These are phyloP conservation scores for Verticillium zaregamsianum DNA, from an alignment of 2,329 filamentous ascomycete species.

Conservation along the genomic window DNA sequence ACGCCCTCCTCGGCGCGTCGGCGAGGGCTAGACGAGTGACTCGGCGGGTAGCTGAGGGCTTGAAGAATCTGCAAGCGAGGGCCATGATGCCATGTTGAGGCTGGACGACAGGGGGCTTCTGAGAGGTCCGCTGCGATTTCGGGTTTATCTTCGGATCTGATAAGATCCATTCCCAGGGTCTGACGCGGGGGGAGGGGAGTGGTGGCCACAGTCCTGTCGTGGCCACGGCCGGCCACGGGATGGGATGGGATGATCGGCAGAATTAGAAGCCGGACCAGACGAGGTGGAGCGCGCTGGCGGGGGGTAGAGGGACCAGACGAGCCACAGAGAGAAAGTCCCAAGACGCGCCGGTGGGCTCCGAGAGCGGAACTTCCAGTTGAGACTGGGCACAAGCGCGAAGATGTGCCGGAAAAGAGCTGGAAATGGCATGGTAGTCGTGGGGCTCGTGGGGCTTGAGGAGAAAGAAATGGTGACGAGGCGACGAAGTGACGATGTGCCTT, in stretches of 20 bases:
- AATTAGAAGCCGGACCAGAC: not conserved
- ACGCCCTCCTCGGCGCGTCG: not conserved
- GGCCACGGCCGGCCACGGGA: not conserved
- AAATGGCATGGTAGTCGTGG: not conserved
- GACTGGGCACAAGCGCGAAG: not conserved
- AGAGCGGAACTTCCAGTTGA: not conserved
- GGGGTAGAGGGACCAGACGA: not conserved
- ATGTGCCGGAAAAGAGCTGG: not conserved
- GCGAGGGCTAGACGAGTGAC: not conserved
- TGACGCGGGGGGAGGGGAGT: not conserved
- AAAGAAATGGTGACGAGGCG: not conserved
- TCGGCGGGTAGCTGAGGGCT: not conserved
- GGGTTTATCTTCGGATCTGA: slow-evolving; percentile 49
- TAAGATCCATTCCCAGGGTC: slow-evolving; percentile 36
- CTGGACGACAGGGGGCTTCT: not conserved
- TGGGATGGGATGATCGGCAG: not conserved
- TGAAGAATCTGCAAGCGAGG: not conserved
- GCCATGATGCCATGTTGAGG: not conserved
- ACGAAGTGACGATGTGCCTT: not conserved
- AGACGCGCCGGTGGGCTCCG: not conserved
- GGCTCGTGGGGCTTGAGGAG: not conserved
- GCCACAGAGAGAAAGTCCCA: not conserved
- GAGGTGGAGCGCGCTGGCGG: not conserved
- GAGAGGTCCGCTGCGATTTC: slow-evolving; percentile 9
- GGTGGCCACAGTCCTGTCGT: not conserved